A percentile compares a stretch with the other conserved stretches of the same genome.
phyloP scores from a whole-genome alignment of 345 rosid species.

The Salix brachista region DNA sequence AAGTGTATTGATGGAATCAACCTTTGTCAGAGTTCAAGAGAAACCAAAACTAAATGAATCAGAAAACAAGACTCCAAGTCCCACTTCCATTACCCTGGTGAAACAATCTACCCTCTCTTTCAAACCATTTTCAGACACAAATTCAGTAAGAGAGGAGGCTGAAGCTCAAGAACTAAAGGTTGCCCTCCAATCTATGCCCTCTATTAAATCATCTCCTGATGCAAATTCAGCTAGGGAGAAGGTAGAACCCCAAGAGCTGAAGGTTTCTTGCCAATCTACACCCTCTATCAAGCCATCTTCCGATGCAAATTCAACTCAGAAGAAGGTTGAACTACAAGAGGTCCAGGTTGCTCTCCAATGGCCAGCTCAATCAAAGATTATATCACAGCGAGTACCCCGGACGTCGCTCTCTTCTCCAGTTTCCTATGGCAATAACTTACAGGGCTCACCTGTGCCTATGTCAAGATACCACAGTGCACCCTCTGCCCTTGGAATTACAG shows the following conservation, averaged over 20 bases:
- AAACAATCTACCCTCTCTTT: background rate
- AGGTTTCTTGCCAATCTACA: background rate
- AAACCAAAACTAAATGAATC: conserved; percentile 31
- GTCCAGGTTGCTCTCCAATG: conserved; percentile 46
- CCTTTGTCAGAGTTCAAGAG: conserved; percentile 37
- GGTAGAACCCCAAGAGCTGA: background rate
- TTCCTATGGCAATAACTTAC: conserved; percentile 33
- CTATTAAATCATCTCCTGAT: conserved; percentile 9
- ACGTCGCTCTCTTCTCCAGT: conserved; percentile 42
- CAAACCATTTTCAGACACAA: conserved; percentile 6
- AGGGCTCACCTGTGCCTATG: conserved; percentile 43
- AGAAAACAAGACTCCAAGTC: conserved; percentile 24
- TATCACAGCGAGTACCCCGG: conserved; percentile 47
- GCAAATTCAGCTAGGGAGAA: conserved; percentile 4
- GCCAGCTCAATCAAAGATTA: conserved; percentile 48
- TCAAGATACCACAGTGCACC: conserved; percentile 55
- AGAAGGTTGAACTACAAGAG: conserved; percentile 28
- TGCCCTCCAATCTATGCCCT: background rate
- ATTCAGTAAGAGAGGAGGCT: conserved; percentile 1
- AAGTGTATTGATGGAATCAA: conserved; percentile 34
- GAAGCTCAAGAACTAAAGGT: conserved; percentile 6
- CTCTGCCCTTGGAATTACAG: conserved; percentile 63
- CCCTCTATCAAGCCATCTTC: conserved; percentile 18
- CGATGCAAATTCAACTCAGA: conserved; percentile 15
- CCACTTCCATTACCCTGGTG: conserved; percentile 20